These are phyloP conservation scores for Boletus barrowsii DNA, from an alignment of 768 basidiomycete species.

Conservation along the genomic window DNA sequence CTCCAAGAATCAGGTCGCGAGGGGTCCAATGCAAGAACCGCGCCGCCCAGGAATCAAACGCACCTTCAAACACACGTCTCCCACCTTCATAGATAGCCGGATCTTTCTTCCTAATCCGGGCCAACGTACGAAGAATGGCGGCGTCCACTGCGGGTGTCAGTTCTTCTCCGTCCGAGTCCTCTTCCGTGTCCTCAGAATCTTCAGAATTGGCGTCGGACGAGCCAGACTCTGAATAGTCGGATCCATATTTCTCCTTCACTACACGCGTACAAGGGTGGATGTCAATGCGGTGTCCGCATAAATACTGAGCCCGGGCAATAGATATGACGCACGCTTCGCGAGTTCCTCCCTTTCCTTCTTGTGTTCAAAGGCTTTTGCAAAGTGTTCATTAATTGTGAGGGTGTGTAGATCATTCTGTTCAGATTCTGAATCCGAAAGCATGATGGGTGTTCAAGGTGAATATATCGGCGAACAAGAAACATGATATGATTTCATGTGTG, in stretches of 20 bases:
- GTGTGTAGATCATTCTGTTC: slow-evolving; percentile 43
- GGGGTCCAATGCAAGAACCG: background rate
- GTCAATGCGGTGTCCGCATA: background rate
- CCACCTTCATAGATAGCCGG: slow-evolving; percentile 77
- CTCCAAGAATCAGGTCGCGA: background rate
- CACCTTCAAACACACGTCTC: slow-evolving; percentile 79
- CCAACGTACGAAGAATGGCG: slow-evolving; percentile 89
- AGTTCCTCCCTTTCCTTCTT: slow-evolving; percentile 86
- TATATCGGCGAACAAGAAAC: background rate
- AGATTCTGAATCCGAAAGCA: slow-evolving; percentile 51
- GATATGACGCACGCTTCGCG: slow-evolving; percentile 54
- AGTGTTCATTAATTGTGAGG: slow-evolving; percentile 71
- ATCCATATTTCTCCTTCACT: slow-evolving; percentile 90
- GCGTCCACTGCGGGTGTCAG: slow-evolving; percentile 91
- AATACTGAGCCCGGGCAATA: background rate
- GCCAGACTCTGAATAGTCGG: slow-evolving; percentile 47
- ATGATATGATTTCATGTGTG: no score
- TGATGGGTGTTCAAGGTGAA: slow-evolving; percentile 13
- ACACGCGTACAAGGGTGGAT: background rate
- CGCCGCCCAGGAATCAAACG: background rate
- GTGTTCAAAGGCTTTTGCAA: slow-evolving; percentile 78
- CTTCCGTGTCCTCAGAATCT: slow-evolving; percentile 74
- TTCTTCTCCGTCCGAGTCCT: slow-evolving; percentile 94
- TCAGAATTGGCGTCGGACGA: slow-evolving; percentile 33
- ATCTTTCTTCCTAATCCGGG: slow-evolving; percentile 76